These are phyloP conservation scores for Wickerhamiella lipophila DNA, from an alignment of 805 yeast species.

Conservation along the genomic window DNA sequence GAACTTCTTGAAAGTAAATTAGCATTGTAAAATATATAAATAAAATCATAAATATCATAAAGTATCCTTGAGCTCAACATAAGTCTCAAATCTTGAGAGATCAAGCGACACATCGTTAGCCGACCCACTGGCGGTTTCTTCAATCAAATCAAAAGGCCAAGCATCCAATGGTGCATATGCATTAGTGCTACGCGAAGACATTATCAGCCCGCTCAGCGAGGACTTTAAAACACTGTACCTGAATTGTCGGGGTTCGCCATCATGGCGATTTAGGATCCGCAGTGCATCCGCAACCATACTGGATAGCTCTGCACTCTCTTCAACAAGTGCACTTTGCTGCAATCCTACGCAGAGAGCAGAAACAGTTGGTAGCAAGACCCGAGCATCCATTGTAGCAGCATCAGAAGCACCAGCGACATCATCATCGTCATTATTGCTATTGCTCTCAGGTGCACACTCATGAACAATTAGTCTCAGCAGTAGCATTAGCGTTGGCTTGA, in stretches of 20 bases:
- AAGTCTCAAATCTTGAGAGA: constrained; percentile 42
- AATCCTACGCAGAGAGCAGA: neutral
- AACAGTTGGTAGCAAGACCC: constrained; percentile 5
- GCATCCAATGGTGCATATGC: constrained; percentile 29
- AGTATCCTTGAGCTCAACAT: constrained; percentile 38
- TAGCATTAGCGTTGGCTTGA: constrained; percentile 3
- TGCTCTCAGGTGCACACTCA: constrained; percentile 2
- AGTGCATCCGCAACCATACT: constrained; percentile 8
- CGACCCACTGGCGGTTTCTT: constrained; percentile 40
- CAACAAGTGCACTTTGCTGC: constrained; percentile 3
- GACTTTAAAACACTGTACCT: neutral
- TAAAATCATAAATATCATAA: constrained; percentile 1
- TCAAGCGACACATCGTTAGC: constrained; percentile 45
- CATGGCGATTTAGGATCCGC: neutral
- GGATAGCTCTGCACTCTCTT: constrained; percentile 4
- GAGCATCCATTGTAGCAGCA: neutral
- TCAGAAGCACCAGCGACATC: neutral
- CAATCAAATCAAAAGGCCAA: constrained; percentile 45
- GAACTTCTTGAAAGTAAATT: neutral
- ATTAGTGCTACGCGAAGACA: constrained; percentile 20
- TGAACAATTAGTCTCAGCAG: constrained; percentile 6
- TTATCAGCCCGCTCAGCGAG: constrained; percentile 16
- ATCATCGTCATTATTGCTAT: neutral
- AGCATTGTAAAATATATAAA: neutral
- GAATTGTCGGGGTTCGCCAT: neutral